Base-by-base conservation (phyloP, 139 green algal species). In the Diplosphaera chodatii region DNA sequence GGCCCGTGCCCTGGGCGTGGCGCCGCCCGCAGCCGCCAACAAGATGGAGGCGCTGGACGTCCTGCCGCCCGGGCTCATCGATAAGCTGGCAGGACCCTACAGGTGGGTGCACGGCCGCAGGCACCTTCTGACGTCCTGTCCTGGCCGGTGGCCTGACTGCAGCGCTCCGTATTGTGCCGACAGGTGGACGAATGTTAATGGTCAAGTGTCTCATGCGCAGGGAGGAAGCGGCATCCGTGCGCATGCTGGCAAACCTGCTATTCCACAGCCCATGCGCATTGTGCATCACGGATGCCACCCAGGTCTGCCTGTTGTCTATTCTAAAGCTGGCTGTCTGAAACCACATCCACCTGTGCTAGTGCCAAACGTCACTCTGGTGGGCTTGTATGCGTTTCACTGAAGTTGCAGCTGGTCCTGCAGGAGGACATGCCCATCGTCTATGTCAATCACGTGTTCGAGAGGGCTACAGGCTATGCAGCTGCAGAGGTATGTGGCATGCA, bases 371-470 rank as follows among this genome's bases (percentile, higher is more conserved):
- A n/a, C n/a, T n/a, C n/a, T n/a, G n/a, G n/a, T n/a, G n/a, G n/a
- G n/a, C n/a, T n/a, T n/a, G n/a, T n/a, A n/a, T n/a, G n/a, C n/a
- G n/a, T n/a, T n/a, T n/a, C n/a, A n/a, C n/a, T n/a, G n/a, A n/a
- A n/a, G n/a, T n/a, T n/a, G n/a, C n/a, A n/a, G n/a, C n/a, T n/a
- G n/a, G n/a, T n/a, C n/a, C n/a, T n/a, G 27, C 55, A 69, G 66
- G 5, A 48, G 27, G 75, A 80, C 40, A 29, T 64, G 40, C 70
- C 70, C 40, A 68, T 78, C 25, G 73, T 78, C 30, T 74, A 74
- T 34, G 73, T 72, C 48, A 78, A 78, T 55, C 55, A 48, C 30
- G 59, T 64, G 29, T 80, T 80, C 29, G 75, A 76, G 40, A 30
- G 33, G 31, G 34, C 32, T 5, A 76, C 75, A 1, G 75, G 75